Percentiles rank a stretch among this genome's conserved stretches.
These are phyloP conservation scores for Pleurotus tuoliensis DNA, from an alignment of 768 basidiomycete species.

Conservation along the genomic window DNA sequence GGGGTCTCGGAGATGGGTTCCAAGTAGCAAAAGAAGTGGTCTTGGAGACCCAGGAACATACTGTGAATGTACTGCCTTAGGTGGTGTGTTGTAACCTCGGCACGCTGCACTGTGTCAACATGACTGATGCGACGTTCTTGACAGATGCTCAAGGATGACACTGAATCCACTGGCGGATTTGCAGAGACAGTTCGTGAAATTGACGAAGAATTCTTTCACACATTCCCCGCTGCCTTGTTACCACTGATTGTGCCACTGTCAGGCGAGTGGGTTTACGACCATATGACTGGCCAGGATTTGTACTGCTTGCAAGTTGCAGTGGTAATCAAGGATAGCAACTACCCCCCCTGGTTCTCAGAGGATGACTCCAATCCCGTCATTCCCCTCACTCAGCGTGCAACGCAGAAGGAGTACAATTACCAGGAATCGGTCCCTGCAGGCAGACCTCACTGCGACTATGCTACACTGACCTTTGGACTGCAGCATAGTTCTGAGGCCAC, in stretches of 20 bases:
- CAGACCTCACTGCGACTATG: not conserved
- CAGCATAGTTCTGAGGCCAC: not conserved
- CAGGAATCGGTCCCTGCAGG: too few species aligned
- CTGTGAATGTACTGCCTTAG: too few species aligned
- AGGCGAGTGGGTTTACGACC: not conserved
- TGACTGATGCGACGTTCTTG: not conserved
- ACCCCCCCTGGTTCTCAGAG: not conserved
- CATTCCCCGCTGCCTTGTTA: constrained; percentile 1
- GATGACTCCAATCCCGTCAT: too few species aligned
- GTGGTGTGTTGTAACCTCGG: not conserved
- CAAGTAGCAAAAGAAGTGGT: too few species aligned
- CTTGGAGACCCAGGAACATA: too few species aligned
- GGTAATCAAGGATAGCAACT: not conserved
- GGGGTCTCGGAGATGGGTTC: too few species aligned
- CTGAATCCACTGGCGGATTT: not conserved
- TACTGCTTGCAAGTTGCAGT: not conserved
- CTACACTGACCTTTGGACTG: not conserved
- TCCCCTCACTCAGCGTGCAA: too few species aligned
- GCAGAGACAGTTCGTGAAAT: constrained; percentile 1
- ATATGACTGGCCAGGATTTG: not conserved
- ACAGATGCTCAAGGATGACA: not conserved
- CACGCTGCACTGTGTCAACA: not conserved
- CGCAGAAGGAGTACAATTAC: too few species aligned
- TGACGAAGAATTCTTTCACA: constrained; percentile 2
- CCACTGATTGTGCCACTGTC: not conserved